Conservation (phyloP, 306 rosid genomes). For the Quercus aquifolioides region DNA sequence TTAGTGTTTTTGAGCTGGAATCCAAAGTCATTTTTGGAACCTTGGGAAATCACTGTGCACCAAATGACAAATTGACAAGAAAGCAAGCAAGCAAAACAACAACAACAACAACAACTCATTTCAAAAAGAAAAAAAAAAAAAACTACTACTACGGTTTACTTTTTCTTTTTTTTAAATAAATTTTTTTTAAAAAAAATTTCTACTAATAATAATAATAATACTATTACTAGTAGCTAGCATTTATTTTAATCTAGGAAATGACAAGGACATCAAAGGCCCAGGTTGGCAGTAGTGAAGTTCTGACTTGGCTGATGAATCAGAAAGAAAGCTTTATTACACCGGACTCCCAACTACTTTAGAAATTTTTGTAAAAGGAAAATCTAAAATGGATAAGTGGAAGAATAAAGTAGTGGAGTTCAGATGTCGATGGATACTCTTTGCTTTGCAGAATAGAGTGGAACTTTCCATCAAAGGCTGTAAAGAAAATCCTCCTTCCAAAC, state of each 20-base stretch:
- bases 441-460: slow-evolving; percentile 4
- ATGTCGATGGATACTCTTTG: slow-evolving; percentile 20
- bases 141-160: too few relatives aligned
- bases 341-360: neutral
- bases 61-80: neutral
- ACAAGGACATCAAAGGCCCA: slow-evolving; percentile 27
- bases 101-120: too few relatives aligned
- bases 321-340: slow-evolving; percentile 1
- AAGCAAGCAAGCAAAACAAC: neutral
- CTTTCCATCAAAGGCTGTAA: slow-evolving; percentile 23
- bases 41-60: neutral
- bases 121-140: too few relatives aligned
- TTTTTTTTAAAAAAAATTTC: neutral
- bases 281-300: slow-evolving; percentile 39
- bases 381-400: slow-evolving; percentile 27
- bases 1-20: slow-evolving; percentile 34
- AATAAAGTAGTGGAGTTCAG: slow-evolving; percentile 21
- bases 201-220: too few relatives aligned
- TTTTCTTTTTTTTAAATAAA: too few relatives aligned
- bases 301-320: slow-evolving; percentile 37
- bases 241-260: neutral
- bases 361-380: slow-evolving; percentile 3
- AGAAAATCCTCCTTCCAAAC: slow-evolving; percentile 18
- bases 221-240: too few relatives aligned
- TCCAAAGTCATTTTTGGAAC: slow-evolving; percentile 25